These are phyloP conservation scores for Globisporangium nunn DNA, from an alignment of 352 stramenopile genomes.

Conservation along the genomic window DNA sequence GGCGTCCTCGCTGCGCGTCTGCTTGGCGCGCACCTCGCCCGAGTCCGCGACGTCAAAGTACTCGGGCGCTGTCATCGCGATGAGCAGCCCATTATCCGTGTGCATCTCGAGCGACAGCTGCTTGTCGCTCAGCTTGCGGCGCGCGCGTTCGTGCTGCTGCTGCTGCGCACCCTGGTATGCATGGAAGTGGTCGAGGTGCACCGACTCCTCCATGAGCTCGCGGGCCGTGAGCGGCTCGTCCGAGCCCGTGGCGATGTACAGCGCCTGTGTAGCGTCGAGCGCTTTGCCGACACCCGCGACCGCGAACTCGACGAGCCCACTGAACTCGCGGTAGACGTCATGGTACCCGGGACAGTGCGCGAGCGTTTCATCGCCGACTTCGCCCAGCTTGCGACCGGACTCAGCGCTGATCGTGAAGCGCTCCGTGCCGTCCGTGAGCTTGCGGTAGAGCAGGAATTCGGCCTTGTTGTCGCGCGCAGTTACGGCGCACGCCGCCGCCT, in stretches of 20 bases:
- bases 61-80: constrained; percentile 60
- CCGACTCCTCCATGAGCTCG: constrained; percentile 53
- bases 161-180: constrained; percentile 38
- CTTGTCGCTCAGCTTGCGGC: constrained; percentile 16
- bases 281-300: constrained; percentile 48
- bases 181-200: constrained; percentile 80
- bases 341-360: constrained; percentile 48
- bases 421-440: constrained; percentile 61
- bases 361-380: constrained; percentile 32
- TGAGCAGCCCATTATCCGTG: constrained; percentile 70
- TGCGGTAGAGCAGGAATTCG: constrained; percentile 61
- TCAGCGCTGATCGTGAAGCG: constrained; percentile 71
- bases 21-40: constrained; percentile 29
- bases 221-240: constrained; percentile 37
- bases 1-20: constrained; percentile 49
- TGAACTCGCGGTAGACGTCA: constrained; percentile 48
- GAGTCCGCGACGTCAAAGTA: constrained; percentile 55
- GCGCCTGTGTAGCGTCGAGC: constrained; percentile 44
- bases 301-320: constrained; percentile 39
- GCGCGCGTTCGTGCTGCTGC: neutral
- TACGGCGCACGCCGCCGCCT: constrained; percentile 50
- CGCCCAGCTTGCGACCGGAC: constrained; percentile 32
- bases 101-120: constrained; percentile 69
- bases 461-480: constrained; percentile 33
- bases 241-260: constrained; percentile 33